Base-by-base conservation (phyloP, 805 yeast genomes). In the Nakazawaea siamensis region DNA sequence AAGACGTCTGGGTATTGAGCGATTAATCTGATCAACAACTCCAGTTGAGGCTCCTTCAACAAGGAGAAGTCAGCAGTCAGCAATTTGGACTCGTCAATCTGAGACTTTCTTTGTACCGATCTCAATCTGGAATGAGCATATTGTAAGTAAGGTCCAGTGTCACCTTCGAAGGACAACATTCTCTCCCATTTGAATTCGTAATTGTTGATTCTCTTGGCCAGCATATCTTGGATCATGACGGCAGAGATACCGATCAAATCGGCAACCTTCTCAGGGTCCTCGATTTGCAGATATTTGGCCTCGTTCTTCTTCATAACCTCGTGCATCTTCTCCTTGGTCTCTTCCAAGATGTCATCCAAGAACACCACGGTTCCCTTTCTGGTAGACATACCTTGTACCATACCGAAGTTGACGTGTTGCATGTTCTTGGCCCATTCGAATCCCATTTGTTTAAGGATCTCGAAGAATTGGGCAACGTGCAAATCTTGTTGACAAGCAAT, bases 191-290 rank as follows among this genome's bases (percentile, higher is more conserved):
- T 84, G 65, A 92, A 92, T 51, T 80, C 85, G 66, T 92, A 92
- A 66, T 92, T 90, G 68, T 90, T 87, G 61, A 90, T 74, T 62
- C 99, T 81, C 68, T 92, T 92, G 42, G 95, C 78, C 63, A 85
- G 94, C 97, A 92, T 88, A 62, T 92, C 99, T 70, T 92, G 99
- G 52, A 92, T 84, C 95, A 92, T 88, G 42, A 92, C 95, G 5
- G 98, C 98, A 20, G 96, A 81, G 39, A 92, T 82, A 57, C 98
- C 99, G 41, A 92, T 79, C 50, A 86, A 70, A 60, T 92, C 97
- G 40, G 98, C 97, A 52, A 92, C 82, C 56, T 76, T 76, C 41
- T 90, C 97, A 24, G 97, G 98, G 55, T 88, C 75, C 54, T 80
- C 92, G 47, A 90, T 85, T 64, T 86, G 95, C 9, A 90, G 80